Base-by-base conservation (phyloP, 2,329 filamentous ascomycete species). In the Paraphoma chrysanthemicola region DNA sequence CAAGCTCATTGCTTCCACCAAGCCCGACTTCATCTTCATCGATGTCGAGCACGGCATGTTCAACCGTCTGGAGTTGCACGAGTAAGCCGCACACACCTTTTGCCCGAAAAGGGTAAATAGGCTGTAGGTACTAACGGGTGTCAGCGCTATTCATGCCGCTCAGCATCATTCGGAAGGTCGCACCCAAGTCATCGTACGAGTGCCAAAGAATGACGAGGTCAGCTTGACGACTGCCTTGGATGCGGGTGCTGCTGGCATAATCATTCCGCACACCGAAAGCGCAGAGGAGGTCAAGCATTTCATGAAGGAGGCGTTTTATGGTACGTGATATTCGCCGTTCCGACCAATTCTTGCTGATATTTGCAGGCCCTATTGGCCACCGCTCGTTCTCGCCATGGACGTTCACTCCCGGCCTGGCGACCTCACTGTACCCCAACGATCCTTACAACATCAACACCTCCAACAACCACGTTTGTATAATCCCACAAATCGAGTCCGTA, bases 41-140 rank as follows among this genome's bases (percentile, higher is more conserved):
- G 67, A 71, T 29, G 68, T 71, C 6, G 66, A 69, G 53, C 67
- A 71, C 47, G 67, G 65, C 47, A 69, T 71, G 63, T 71, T 66
- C 48, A 64, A 68, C 49, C 57, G 67, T 2, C 54, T 68, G 16
- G 63, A 67, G 17, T 31, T 71, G 17, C 64, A 67, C 23, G 67
- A 71, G 68, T 70, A 62, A 53, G 68, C 44, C 9, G 2, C 9
- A 6, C 18, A 16, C 33, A 9, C 1, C 14, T 31, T 0, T 18
- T 10, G 6, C 18, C 10, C 5, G 5, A n/a, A 18, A 23, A 43
- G 14, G 6, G 16, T 10, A 14, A 9, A 28, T 29, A 43, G 31
- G 53, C 28, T 44, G 11, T 1, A 17, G 2, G 28, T 10, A 29
- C 52, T 57, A 47, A 60, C 44, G 12, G 44, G 1, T 16, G 23